Evolutionary conservation across 306 rosid genomes (phyloP).

Genomic region (Hylodesmum podocarpum): DNA sequence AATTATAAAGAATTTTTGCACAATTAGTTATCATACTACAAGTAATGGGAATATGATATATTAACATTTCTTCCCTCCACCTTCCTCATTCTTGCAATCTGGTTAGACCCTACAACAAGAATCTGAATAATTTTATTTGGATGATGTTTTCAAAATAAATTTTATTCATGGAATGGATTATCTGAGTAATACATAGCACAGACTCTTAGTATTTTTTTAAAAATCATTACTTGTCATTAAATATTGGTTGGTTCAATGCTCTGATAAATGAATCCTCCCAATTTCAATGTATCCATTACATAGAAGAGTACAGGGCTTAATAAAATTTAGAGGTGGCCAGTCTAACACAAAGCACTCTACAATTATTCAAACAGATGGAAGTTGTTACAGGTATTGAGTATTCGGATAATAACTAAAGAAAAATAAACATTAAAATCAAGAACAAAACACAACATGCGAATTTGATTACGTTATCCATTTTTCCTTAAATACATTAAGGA

Average conservation of each 20-base stretch:
- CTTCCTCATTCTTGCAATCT: neutral
- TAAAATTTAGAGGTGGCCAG: neutral
- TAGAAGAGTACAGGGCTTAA: neutral
- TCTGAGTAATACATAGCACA: neutral
- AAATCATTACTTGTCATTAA: neutral
- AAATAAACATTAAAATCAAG: neutral
- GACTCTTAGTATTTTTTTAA: neutral
- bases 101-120: neutral
- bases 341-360: neutral
- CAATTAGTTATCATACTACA: neutral
- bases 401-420: neutral
- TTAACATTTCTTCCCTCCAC: neutral
- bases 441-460: neutral
- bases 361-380: constrained; percentile 10
- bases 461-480: constrained; percentile 2
- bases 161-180: neutral
- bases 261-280: neutral
- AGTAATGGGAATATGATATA: neutral
- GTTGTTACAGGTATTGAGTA: neutral
- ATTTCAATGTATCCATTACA: neutral
- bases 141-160: constrained; percentile 9
- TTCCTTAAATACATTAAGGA: constrained; percentile 18
- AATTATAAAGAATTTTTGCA: neutral
- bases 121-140: neutral
- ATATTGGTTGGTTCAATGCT: neutral